Evolutionary conservation across 495 filamentous ascomycete species (phyloP), one percentile per base, ranked within the genome.

Genomic region (Neurospora sp.): DNA sequence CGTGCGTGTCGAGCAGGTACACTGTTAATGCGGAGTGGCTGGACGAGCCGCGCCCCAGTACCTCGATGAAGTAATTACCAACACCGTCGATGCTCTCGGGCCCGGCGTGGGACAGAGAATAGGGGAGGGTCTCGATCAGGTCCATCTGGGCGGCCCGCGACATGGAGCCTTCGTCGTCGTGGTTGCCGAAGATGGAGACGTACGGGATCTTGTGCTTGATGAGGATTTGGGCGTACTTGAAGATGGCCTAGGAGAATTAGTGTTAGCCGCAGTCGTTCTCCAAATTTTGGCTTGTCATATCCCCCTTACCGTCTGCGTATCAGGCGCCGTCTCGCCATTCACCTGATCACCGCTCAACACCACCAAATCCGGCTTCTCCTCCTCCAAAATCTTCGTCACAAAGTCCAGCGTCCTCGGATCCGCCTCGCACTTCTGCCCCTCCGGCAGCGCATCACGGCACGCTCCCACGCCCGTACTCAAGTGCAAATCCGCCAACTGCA

Each of bases 181-280:
- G 96, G 79, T 99, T 99, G 54, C 96, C 96, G 78, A 98, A 97
- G 72, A 99, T 98, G 69, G 91, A 90, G 44, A 94, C 95, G 77
- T 95, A 99, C 0, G 96, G 96, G 54, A 97, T 92, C 76, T 92
- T 92, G 79, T 91, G 93, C 78, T 93, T 89, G 74, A 95, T 91
- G 70, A 99, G 88, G 4, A 95, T 85, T 74, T 93, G 91, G 20
- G 93, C 94, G 74, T 94, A 93, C 82, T 99, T 99, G 86, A 97
- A 97, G 70, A 99, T 89, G 8, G 95, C 93, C 86, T 90, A 72
- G 9, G 5, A 41, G 23, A 14, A 42, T 1, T 0, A 31, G 23
- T 23, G 69, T 78, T 38, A 78, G 77, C 14, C 35, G 5, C 12
- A 16, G 4, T 14, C 7, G 16, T 5, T 44, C 62, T 78, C 54